phyloP scores from a whole-genome alignment of 2,329 filamentous ascomycete genomes.

The Colletotrichum trifolii region DNA sequence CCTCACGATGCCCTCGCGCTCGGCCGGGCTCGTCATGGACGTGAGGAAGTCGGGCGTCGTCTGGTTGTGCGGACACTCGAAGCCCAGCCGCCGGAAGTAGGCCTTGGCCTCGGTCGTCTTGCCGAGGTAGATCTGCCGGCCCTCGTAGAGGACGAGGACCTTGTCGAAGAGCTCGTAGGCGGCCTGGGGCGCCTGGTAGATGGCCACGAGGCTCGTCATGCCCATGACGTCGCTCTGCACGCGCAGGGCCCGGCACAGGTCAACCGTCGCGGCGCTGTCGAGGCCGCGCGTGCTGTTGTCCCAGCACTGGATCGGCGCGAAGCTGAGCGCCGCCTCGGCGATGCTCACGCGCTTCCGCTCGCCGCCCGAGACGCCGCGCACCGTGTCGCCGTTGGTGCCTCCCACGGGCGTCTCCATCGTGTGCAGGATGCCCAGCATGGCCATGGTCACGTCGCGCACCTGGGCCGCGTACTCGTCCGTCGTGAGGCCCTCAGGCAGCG shows the following conservation, averaged over 20 bases:
- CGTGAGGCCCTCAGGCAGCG: constrained; percentile 58
- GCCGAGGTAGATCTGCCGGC: constrained; percentile 68
- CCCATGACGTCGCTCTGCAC: constrained; percentile 69
- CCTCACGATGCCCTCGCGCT: constrained; percentile 50
- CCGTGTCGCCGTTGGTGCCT: constrained; percentile 69
- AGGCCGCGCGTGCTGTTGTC: constrained; percentile 74
- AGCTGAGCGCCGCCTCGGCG: constrained; percentile 66
- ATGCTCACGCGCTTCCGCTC: constrained; percentile 81
- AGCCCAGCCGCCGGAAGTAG: constrained; percentile 58
- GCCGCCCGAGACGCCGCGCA: constrained; percentile 71
- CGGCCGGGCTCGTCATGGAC: constrained; percentile 55
- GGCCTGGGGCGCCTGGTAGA: constrained; percentile 69
- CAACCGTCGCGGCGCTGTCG: constrained; percentile 73
- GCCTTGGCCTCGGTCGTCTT: constrained; percentile 38
- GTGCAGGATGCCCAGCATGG: constrained; percentile 80
- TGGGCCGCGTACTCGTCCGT: constrained; percentile 51
- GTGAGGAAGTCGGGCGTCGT: constrained; percentile 80
- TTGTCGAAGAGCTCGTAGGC: constrained; percentile 70
- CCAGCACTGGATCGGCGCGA: constrained; percentile 72
- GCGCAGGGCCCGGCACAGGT: constrained; percentile 72
- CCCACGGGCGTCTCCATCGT: constrained; percentile 76
- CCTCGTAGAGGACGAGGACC: constrained; percentile 74
- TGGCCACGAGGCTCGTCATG: constrained; percentile 67
- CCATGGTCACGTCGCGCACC: constrained; percentile 77
- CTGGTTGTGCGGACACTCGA: constrained; percentile 62